Evolutionary conservation across 2,329 filamentous ascomycete species (phyloP).

Genomic region (Curvularia sp.): DNA sequence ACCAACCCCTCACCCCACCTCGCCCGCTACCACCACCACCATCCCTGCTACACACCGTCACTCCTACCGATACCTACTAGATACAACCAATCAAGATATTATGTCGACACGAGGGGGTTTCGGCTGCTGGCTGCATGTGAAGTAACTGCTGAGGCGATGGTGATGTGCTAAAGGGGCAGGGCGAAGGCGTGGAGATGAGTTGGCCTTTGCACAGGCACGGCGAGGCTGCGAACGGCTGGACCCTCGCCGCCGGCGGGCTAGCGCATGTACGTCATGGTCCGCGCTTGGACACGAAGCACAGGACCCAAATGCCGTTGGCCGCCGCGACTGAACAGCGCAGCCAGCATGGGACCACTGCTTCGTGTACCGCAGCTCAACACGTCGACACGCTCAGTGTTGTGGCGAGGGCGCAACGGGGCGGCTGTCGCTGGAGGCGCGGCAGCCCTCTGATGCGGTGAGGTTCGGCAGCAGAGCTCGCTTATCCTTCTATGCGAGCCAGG

Average conservation of each 20-base stretch:
- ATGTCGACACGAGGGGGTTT: conserved; percentile 6
- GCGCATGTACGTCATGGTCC: conserved; percentile 18
- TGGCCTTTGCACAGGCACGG: conserved; percentile 7
- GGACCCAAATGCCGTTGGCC: conserved; percentile 6
- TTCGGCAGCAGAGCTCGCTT: conserved; percentile 29
- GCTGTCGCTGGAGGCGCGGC: conserved; percentile 7
- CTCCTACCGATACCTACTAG: conserved; percentile 17
- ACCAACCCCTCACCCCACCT: conserved; percentile 22
- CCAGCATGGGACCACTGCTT: not conserved
- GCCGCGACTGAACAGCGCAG: not conserved
- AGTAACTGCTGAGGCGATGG: not conserved
- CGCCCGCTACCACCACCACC: not conserved
- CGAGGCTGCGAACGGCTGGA: conserved; percentile 18
- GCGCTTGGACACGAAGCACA: conserved; percentile 15
- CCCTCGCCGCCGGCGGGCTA: conserved; percentile 6
- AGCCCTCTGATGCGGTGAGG: conserved; percentile 19
- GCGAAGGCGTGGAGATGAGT: conserved; percentile 4
- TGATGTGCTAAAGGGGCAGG: not conserved
- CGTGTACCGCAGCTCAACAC: not conserved
- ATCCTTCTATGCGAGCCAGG: conserved; percentile 24
- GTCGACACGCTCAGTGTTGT: not conserved
- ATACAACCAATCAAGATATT: conserved; percentile 23
- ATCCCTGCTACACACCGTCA: conserved; percentile 15
- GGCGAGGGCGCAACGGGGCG: no score
- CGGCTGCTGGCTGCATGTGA: not conserved